These are phyloP conservation scores for Globisporangium ultimum DNA, from an alignment of 352 stramenopile species.

Conservation along the genomic window DNA sequence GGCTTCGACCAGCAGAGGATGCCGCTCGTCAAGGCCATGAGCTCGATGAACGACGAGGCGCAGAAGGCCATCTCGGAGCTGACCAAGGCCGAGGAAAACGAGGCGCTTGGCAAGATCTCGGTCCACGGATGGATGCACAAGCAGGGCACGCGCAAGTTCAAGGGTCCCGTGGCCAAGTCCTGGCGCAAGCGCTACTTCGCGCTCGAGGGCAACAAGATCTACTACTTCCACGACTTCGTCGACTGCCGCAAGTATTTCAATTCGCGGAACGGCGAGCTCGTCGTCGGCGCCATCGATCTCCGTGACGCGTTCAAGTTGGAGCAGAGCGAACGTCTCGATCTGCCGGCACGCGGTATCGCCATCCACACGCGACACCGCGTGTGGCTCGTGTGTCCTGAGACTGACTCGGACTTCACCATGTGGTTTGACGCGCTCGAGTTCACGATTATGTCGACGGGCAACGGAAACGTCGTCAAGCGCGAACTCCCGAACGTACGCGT, in stretches of 20 bases:
- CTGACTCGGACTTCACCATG: slow-evolving; percentile 77
- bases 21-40: slow-evolving; percentile 4
- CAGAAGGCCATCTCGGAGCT: slow-evolving; percentile 68
- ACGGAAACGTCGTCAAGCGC: slow-evolving; percentile 73
- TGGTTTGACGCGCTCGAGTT: slow-evolving; percentile 80
- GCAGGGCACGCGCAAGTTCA: slow-evolving; percentile 78
- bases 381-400: slow-evolving; percentile 77
- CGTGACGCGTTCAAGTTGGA: slow-evolving; percentile 78
- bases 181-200: slow-evolving; percentile 83
- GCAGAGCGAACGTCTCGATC: slow-evolving; percentile 69
- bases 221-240: slow-evolving; percentile 84
- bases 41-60: slow-evolving; percentile 23
- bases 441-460: slow-evolving; percentile 68
- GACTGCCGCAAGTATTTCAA: slow-evolving; percentile 86
- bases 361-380: slow-evolving; percentile 75
- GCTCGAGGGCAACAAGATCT: slow-evolving; percentile 83
- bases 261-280: slow-evolving; percentile 69
- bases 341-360: slow-evolving; percentile 59
- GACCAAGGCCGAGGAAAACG: slow-evolving; percentile 48
- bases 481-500: slow-evolving; percentile 75
- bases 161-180: slow-evolving; percentile 73
- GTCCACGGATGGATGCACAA: slow-evolving; percentile 87
- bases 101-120: slow-evolving; percentile 58
- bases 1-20: slow-evolving; percentile 1
- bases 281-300: slow-evolving; percentile 72